Percentiles rank a stretch among this genome's conserved stretches.
These are phyloP conservation scores for Gnaphalium uliginosum DNA, from an alignment of 129 eudicot genomes.

Conservation along the genomic window DNA sequence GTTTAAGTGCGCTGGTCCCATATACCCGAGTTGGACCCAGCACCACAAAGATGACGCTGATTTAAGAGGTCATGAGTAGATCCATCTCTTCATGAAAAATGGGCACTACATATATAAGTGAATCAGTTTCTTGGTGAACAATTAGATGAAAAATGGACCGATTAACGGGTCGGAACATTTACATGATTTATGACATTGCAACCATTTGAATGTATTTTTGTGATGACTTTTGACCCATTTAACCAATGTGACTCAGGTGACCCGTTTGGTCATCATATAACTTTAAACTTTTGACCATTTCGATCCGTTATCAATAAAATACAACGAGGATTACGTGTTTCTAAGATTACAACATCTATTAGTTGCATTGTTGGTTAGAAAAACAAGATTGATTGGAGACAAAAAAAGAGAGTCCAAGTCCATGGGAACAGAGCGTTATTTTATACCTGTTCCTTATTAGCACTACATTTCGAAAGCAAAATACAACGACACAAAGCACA, in stretches of 20 bases:
- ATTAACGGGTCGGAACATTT: too few species aligned
- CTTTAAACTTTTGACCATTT: not conserved
- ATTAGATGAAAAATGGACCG: not conserved
- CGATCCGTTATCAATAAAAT: not conserved
- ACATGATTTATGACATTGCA: not conserved
- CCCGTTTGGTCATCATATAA: not conserved
- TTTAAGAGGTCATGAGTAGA: not conserved
- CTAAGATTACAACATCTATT: not conserved
- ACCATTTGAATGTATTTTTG: not conserved
- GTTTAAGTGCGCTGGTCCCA: not conserved
- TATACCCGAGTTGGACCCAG: not conserved
- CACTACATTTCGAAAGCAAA: not conserved
- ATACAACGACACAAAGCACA: not conserved
- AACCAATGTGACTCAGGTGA: not conserved
- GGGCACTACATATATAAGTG: not conserved
- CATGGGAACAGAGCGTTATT: conserved; percentile 16
- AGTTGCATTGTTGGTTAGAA: not conserved
- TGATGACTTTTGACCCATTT: not conserved
- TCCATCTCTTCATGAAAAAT: not conserved
- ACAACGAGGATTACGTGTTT: not conserved
- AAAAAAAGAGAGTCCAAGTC: conserved; percentile 3
- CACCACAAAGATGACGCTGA: not conserved
- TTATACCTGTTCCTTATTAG: conserved; percentile 11
- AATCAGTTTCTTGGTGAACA: not conserved
- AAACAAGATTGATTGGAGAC: conserved; percentile 3